A percentile compares a stretch with the other conserved stretches of the same genome.
These are phyloP conservation scores for Globisporangium okanoganense DNA, from an alignment of 352 stramenopile genomes.

Conservation along the genomic window DNA sequence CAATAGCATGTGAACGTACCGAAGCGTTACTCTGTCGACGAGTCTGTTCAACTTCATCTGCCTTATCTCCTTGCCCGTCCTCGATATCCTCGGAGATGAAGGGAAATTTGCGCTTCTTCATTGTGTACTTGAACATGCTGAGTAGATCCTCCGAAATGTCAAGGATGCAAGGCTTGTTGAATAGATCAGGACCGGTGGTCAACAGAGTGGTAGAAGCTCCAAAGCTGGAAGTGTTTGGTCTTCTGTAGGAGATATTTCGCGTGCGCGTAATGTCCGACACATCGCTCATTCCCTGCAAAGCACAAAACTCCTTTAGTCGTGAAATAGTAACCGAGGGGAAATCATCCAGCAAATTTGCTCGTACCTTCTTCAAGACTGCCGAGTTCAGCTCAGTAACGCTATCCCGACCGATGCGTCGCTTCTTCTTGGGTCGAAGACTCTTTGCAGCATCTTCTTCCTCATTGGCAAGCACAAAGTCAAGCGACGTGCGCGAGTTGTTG, in stretches of 20 bases:
- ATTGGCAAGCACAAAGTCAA: slow-evolving; percentile 56
- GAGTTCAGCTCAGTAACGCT: slow-evolving; percentile 78
- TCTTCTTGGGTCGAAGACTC: slow-evolving; percentile 57
- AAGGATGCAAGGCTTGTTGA: slow-evolving; percentile 47
- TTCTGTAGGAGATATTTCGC: slow-evolving; percentile 39
- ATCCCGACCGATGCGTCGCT: slow-evolving; percentile 78
- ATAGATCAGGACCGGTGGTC: slow-evolving; percentile 37
- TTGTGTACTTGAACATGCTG: slow-evolving; percentile 76
- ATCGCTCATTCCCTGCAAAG: slow-evolving; percentile 52
- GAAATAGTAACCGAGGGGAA: no score
- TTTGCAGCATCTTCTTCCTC: slow-evolving; percentile 29
- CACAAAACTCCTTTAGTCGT: neutral
- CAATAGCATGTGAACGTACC: slow-evolving; percentile 23
- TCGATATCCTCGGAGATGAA: slow-evolving; percentile 33
- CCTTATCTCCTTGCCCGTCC: slow-evolving; percentile 16
- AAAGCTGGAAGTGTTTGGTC: slow-evolving; percentile 17
- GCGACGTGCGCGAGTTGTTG: slow-evolving; percentile 58
- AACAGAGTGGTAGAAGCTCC: slow-evolving; percentile 11
- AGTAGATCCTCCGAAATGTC: slow-evolving; percentile 63
- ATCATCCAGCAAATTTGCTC: neutral
- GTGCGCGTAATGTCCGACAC: slow-evolving; percentile 69
- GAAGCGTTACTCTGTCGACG: slow-evolving; percentile 58
- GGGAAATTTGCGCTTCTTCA: slow-evolving; percentile 85
- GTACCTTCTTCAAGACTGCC: slow-evolving; percentile 66
- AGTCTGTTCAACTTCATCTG: slow-evolving; percentile 58